Percentiles rank a stretch among this genome's conserved stretches.
These are phyloP conservation scores for Pulveroboletus sp. DNA, from an alignment of 768 basidiomycete species.

Conservation along the genomic window DNA sequence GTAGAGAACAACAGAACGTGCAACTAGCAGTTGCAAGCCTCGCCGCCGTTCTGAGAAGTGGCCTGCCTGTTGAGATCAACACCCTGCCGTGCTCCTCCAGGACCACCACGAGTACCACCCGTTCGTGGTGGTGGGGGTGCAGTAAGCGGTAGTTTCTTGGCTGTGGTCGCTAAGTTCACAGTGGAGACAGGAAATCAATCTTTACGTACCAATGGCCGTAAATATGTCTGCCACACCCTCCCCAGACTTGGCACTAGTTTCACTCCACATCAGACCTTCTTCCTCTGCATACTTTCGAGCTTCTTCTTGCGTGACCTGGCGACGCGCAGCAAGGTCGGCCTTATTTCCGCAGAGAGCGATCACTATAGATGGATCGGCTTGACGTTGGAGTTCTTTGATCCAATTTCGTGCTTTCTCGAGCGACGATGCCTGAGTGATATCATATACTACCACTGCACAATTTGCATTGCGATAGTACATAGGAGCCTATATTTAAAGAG, in stretches of 20 bases:
- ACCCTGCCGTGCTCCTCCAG: slow-evolving; percentile 50
- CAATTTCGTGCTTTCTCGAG: slow-evolving; percentile 94
- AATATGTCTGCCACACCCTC: slow-evolving; percentile 86
- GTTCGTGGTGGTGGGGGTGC: slow-evolving; percentile 63
- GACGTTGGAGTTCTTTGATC: slow-evolving; percentile 95
- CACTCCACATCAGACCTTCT: slow-evolving; percentile 89
- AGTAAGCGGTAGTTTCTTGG: slow-evolving; percentile 84
- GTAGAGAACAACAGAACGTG: slow-evolving; percentile 9
- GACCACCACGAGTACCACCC: slow-evolving; percentile 47
- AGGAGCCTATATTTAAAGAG: slow-evolving; percentile 54
- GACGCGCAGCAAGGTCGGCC: slow-evolving; percentile 75
- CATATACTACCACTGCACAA: slow-evolving; percentile 92
- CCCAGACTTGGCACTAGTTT: slow-evolving; percentile 87
- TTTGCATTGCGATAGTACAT: slow-evolving; percentile 98
- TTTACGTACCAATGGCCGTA: slow-evolving; percentile 70
- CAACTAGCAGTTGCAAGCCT: slow-evolving; percentile 71
- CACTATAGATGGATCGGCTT: slow-evolving; percentile 95
- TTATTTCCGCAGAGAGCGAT: slow-evolving; percentile 98
- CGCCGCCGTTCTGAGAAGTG: slow-evolving; percentile 43
- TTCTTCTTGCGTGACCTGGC: slow-evolving; percentile 83
- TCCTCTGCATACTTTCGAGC: slow-evolving; percentile 90
- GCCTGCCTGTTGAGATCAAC: slow-evolving; percentile 80
- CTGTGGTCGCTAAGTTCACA: slow-evolving; percentile 34
- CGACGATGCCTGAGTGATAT: slow-evolving; percentile 89
- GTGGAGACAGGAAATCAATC: not conserved